These are phyloP conservation scores for Candolleomyces aberdarensis DNA, from an alignment of 768 basidiomycete species.

Conservation along the genomic window DNA sequence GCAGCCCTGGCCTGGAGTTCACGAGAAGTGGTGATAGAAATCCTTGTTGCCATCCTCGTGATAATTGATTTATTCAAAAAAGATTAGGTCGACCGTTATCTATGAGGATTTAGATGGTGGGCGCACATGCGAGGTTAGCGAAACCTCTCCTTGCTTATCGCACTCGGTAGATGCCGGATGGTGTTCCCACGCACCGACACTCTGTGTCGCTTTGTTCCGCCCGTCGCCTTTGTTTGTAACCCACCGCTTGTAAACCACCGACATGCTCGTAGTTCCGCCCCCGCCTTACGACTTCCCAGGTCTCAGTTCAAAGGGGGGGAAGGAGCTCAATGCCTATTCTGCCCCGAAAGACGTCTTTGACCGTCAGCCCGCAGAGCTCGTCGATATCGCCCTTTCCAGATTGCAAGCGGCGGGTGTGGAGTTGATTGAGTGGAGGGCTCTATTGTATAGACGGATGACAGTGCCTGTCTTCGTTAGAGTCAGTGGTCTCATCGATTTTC, in stretches of 20 bases:
- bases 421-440: constrained; percentile 24
- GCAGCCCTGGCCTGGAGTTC: constrained; percentile 17
- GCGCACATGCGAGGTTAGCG: too few relatives aligned
- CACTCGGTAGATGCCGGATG: not conserved
- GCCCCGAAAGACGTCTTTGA: constrained; percentile 10
- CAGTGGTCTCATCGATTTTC: constrained; percentile 6
- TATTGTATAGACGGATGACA: constrained; percentile 23
- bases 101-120: not conserved
- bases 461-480: constrained; percentile 23
- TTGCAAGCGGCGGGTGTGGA: constrained; percentile 18
- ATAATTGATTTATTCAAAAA: not conserved
- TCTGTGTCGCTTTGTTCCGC: too few relatives aligned
- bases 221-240: too few relatives aligned
- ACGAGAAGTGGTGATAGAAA: constrained; percentile 18
- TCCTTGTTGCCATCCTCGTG: constrained; percentile 4
- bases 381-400: constrained; percentile 14
- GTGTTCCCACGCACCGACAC: not conserved
- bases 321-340: not conserved
- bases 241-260: not conserved
- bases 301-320: not conserved
- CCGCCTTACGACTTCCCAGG: not conserved
- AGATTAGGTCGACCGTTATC: not conserved
- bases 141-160: not conserved
- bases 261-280: not conserved
- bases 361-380: constrained; percentile 16